phyloP scores from a whole-genome alignment of 768 basidiomycete genomes.

The Pholiota molesta region DNA sequence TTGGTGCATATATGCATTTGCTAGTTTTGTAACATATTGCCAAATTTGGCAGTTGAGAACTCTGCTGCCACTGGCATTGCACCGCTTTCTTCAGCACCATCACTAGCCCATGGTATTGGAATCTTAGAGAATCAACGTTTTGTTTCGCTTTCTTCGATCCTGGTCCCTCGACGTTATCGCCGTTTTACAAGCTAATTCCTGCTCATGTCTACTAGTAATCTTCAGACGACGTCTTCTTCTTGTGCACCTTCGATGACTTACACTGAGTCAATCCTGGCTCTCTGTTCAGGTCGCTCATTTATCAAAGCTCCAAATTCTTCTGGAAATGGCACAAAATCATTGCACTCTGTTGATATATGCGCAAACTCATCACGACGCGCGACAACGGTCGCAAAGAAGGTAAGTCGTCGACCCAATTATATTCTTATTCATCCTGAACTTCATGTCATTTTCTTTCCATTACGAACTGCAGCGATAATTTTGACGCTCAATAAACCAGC shows the following conservation, averaged over 20 bases:
- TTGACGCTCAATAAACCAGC: conserved; percentile 65
- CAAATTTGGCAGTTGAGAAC: background rate
- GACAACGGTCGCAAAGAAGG: conserved; percentile 66
- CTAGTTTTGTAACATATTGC: background rate
- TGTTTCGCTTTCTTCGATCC: background rate
- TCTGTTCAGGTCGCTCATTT: conserved; percentile 3
- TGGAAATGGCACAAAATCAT: background rate
- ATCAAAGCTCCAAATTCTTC: conserved; percentile 1
- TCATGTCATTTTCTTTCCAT: background rate
- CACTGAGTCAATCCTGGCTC: conserved; percentile 2
- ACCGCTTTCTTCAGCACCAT: background rate
- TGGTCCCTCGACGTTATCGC: background rate
- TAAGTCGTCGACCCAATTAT: conserved; percentile 23
- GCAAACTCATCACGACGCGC: conserved; percentile 69
- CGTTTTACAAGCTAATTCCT: background rate
- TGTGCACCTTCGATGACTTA: background rate
- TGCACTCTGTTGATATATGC: conserved; percentile 50
- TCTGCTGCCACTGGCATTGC: background rate
- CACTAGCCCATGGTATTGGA: background rate
- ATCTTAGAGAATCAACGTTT: background rate
- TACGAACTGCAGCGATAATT: conserved; percentile 48
- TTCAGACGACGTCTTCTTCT: background rate
- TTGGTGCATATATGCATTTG: background rate
- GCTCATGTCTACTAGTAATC: background rate
- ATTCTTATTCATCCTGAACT: background rate